phyloP scores from a whole-genome alignment of 768 basidiomycete genomes.

The Aureoboletus auriporus region DNA sequence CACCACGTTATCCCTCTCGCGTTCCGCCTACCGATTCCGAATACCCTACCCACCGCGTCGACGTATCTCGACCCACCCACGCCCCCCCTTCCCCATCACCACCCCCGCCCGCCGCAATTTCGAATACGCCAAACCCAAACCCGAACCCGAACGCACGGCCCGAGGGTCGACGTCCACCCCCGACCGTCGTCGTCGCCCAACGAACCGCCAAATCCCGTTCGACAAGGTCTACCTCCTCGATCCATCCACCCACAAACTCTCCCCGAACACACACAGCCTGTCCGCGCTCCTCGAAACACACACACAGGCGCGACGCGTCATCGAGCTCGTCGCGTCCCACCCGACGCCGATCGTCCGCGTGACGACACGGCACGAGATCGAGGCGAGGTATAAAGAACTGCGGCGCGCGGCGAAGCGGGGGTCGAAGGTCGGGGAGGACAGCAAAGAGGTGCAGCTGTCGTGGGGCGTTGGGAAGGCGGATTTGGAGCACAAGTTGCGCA shows the following conservation, averaged over 20 bases:
- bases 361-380: slow-evolving; percentile 41
- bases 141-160: background rate
- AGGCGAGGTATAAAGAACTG: slow-evolving; percentile 35
- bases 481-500: slow-evolving; percentile 60
- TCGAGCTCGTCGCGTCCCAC: slow-evolving; percentile 50
- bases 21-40: background rate
- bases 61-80: slow-evolving; percentile 3
- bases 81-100: slow-evolving; percentile 1
- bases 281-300: slow-evolving; percentile 44
- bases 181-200: slow-evolving; percentile 14
- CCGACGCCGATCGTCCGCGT: slow-evolving; percentile 62
- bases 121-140: background rate
- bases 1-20: slow-evolving; percentile 4
- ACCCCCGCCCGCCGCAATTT: slow-evolving; percentile 15
- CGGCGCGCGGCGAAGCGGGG: slow-evolving; percentile 33
- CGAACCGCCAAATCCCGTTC: slow-evolving; percentile 42
- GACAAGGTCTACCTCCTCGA: slow-evolving; percentile 45
- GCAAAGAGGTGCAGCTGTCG: slow-evolving; percentile 70
- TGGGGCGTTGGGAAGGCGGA: slow-evolving; percentile 64
- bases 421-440: slow-evolving; percentile 25
- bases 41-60: slow-evolving; percentile 6
- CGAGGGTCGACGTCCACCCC: background rate
- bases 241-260: slow-evolving; percentile 39
- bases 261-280: slow-evolving; percentile 32
- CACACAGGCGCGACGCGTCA: slow-evolving; percentile 38